These are phyloP conservation scores for Mixia osmundae DNA, from an alignment of 1,284 basidiomycete genomes.

Conservation along the genomic window DNA sequence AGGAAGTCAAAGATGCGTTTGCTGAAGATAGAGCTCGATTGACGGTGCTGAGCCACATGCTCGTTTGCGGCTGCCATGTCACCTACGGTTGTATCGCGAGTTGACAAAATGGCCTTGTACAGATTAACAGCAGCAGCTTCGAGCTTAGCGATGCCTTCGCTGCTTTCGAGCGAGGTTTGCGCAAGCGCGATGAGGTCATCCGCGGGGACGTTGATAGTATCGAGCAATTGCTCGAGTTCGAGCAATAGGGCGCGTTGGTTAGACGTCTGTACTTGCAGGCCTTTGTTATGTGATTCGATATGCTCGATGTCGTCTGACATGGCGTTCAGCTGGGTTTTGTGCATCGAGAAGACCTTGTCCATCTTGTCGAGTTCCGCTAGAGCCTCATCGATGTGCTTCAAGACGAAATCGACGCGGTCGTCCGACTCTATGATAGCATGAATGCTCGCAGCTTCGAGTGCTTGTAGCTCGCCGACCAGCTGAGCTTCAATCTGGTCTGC, in stretches of 20 bases:
- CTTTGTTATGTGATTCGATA: constrained; percentile 90
- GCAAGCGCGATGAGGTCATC: constrained; percentile 50
- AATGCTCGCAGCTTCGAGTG: constrained; percentile 84
- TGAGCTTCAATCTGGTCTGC: constrained; percentile 71
- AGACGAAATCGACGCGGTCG: constrained; percentile 54
- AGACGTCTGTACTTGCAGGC: constrained; percentile 89
- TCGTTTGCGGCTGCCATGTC: constrained; percentile 83
- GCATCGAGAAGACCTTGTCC: constrained; percentile 44
- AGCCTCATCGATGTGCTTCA: constrained; percentile 34
- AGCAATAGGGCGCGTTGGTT: constrained; percentile 65
- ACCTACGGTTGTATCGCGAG: constrained; percentile 43
- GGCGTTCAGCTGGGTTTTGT: constrained; percentile 80
- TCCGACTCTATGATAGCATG: constrained; percentile 89
- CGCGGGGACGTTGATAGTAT: constrained; percentile 76
- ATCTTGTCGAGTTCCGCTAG: constrained; percentile 19
- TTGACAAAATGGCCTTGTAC: constrained; percentile 86
- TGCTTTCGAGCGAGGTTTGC: constrained; percentile 61
- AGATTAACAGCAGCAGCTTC: constrained; percentile 64
- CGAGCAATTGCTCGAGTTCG: constrained; percentile 62
- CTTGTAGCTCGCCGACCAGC: constrained; percentile 60
- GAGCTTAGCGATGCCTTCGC: constrained; percentile 45
- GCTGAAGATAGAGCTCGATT: constrained; percentile 70
- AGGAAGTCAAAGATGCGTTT: constrained; percentile 72
- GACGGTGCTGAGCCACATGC: constrained; percentile 64
- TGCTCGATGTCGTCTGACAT: constrained; percentile 83